Conservation (phyloP, 306 rosid genomes). For the Geum urbanum region DNA sequence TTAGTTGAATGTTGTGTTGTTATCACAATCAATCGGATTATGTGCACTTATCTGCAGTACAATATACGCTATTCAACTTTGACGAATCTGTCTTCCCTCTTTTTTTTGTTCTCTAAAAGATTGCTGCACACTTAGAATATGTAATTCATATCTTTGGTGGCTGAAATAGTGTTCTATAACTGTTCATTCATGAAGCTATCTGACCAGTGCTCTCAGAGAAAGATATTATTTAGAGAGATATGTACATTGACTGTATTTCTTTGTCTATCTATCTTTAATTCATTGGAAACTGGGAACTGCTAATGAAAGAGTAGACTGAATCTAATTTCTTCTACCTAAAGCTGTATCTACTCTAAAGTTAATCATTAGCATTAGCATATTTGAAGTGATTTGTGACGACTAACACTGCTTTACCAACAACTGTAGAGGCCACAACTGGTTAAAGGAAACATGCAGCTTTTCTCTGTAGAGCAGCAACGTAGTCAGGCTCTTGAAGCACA, state of each 20-base stretch:
- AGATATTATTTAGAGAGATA: background rate
- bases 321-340: background rate
- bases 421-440: conserved; percentile 73
- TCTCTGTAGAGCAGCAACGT: conserved; percentile 77
- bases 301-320: background rate
- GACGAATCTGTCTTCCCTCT: background rate
- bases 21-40: background rate
- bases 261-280: background rate
- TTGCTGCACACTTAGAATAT: conserved; percentile 5
- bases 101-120: background rate
- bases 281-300: background rate
- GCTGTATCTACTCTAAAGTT: background rate
- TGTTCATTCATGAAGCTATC: background rate
- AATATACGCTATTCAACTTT: background rate
- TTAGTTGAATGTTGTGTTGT: background rate
- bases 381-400: background rate
- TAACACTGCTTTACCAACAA: conserved; percentile 15
- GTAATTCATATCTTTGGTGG: background rate
- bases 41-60: background rate
- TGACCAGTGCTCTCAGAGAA: background rate
- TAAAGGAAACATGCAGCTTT: conserved; percentile 83
- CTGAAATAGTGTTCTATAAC: background rate
- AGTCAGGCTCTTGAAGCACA: conserved; percentile 93
- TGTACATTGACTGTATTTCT: background rate
- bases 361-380: background rate